phyloP scores from a whole-genome alignment of 805 yeast genomes.

The Hanseniaspora occidentalis region DNA sequence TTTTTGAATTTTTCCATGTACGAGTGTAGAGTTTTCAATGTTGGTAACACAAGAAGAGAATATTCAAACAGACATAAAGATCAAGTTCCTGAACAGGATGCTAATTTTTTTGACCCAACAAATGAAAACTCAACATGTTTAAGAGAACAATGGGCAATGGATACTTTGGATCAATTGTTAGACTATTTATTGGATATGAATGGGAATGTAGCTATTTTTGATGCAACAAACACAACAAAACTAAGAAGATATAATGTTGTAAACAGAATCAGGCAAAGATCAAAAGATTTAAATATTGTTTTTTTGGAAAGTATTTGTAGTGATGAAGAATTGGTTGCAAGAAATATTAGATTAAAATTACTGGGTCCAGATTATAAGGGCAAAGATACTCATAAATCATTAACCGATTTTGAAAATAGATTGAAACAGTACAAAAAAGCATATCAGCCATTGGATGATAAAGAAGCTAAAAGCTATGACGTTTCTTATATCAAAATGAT shows the following conservation, averaged over 20 bases:
- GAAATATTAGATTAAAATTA: conserved; percentile 72
- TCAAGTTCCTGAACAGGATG: conserved; percentile 41
- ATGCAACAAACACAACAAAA: conserved; percentile 70
- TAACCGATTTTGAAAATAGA: conserved; percentile 72
- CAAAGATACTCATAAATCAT: conserved; percentile 72
- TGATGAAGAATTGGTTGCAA: conserved; percentile 64
- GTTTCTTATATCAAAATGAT: conserved; percentile 89
- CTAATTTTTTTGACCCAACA: conserved; percentile 76
- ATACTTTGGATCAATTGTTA: conserved; percentile 71
- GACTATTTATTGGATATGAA: conserved; percentile 69
- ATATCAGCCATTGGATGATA: conserved; percentile 80
- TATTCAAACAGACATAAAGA: conserved; percentile 31
- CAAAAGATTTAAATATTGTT: conserved; percentile 59
- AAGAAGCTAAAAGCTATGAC: conserved; percentile 29
- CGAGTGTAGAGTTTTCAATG: conserved; percentile 82
- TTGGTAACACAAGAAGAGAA: conserved; percentile 84
- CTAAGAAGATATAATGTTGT: conserved; percentile 48
- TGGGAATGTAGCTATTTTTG: conserved; percentile 88
- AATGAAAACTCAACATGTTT: conserved; percentile 50
- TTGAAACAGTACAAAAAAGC: conserved; percentile 76
- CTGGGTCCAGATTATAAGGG: conserved; percentile 86
- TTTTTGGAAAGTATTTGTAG: conserved; percentile 83
- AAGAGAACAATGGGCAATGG: conserved; percentile 94
- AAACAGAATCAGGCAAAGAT: conserved; percentile 41
- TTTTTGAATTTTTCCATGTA: conserved; percentile 92